Evolutionary conservation across 202 grass and related monocot species (phyloP), one percentile per base, ranked within the genome.

Genomic region (Hordeum pubiflorum): DNA sequence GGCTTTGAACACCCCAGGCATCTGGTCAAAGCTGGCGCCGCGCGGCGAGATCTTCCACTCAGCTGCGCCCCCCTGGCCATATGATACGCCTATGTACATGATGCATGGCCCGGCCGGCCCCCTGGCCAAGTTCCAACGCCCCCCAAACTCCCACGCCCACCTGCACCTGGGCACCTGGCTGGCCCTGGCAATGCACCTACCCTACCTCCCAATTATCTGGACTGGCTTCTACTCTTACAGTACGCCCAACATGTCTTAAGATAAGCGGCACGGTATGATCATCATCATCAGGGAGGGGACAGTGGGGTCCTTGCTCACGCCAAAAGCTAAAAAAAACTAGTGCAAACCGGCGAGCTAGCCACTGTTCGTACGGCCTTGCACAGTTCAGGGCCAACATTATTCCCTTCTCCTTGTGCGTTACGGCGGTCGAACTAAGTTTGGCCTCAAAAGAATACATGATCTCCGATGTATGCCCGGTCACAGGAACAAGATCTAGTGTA

Each of bases 121-220:
- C 50, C 17, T 79, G 82, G 23, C 36, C 91, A 84, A 91, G 91
- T 91, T 88, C 91, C 91, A 84, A 91, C 85, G 79, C 64, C 52
- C 76, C 82, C 50, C 91, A 84, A 91, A 91, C 58, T 86, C 86
- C 86, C 79, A 93, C 70, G 86, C 50, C 44, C 46, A 40, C 36
- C 17, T 67, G 63, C 44, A 17, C 15, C 48, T 5, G 33, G 63
- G 41, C 82, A 85, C 82, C 77, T 81, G 48, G 10, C 36, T 32
- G 31, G 36, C 7, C 0, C 36, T 39, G 80, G 31, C 57, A 79
- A 57, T 38, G 33, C 21, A 14, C 50, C 41, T 54, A 54, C 14
- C 58, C 39, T 80, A 33, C 70, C 41, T 66, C 44, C 73, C 85
- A 86, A 74, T 69, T 87, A 90, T 72, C 80, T 48, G 81, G 70